Evolutionary conservation across 2,329 filamentous ascomycete species (phyloP).

Genomic region (Epichloe hybrida): DNA sequence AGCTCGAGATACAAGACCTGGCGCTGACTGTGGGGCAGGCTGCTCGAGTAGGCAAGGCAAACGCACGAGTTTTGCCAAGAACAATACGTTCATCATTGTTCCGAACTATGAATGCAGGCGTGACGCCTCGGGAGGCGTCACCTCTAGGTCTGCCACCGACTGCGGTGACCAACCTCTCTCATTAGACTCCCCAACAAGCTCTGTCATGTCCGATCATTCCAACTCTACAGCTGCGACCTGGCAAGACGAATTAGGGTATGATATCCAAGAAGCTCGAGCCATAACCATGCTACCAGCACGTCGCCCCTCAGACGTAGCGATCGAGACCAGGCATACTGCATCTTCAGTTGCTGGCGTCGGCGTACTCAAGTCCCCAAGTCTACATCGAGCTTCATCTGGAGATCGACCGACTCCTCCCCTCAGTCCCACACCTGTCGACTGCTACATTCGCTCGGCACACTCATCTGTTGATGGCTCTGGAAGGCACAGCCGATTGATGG

Average conservation of each 20-base stretch:
- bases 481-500: conserved; percentile 34
- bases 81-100: conserved; percentile 30
- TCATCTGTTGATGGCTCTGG: conserved; percentile 23
- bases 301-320: conserved; percentile 11
- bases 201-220: conserved; percentile 26
- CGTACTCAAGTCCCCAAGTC: not conserved
- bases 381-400: conserved; percentile 11
- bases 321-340: conserved; percentile 1
- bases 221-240: conserved; percentile 20
- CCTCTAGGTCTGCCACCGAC: conserved; percentile 13
- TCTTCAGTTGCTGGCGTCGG: not conserved
- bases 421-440: conserved; percentile 38
- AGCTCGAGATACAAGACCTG: conserved; percentile 5
- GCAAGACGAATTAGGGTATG: conserved; percentile 18
- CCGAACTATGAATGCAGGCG: conserved; percentile 13
- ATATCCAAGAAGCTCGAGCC: conserved; percentile 26
- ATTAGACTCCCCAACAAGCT: conserved; percentile 12
- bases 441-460: conserved; percentile 27
- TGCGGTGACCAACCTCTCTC: conserved; percentile 14
- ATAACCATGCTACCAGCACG: conserved; percentile 23
- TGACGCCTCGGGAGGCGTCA: conserved; percentile 6
- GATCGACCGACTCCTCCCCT: conserved; percentile 30
- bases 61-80: conserved; percentile 25
- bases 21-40: not conserved
- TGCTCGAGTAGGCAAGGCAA: conserved; percentile 22